Conservation (phyloP, 345 rosid genomes). For the Lenwebbia sp. region DNA sequence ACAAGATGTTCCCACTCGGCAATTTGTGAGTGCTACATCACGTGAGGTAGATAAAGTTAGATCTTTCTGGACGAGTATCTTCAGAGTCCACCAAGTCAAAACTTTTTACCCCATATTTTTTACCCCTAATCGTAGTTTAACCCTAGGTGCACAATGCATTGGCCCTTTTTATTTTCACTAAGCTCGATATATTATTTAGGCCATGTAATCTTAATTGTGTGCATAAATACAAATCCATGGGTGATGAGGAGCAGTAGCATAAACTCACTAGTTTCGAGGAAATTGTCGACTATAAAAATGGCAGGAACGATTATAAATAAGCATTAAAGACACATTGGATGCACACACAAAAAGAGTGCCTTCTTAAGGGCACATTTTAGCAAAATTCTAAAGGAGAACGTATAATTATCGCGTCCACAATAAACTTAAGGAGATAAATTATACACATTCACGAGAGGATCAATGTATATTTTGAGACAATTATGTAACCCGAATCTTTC, state of each 20-base stretch:
- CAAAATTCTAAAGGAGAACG: neutral
- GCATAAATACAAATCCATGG: neutral
- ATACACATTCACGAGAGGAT: neutral
- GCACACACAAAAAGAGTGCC: no score
- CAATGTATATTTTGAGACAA: neutral
- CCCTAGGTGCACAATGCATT: neutral
- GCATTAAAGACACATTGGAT: neutral
- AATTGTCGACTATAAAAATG: neutral
- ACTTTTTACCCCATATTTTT: neutral
- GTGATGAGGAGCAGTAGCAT: neutral
- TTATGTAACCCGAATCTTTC: neutral
- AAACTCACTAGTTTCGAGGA: neutral
- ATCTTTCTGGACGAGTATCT: neutral
- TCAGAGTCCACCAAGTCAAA: neutral
- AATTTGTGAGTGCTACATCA: neutral
- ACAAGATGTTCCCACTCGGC: neutral
- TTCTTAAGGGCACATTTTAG: neutral
- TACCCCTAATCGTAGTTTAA: neutral
- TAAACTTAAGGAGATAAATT: neutral
- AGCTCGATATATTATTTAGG: neutral
- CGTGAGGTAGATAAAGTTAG: neutral
- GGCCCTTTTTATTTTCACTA: neutral
- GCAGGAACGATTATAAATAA: neutral
- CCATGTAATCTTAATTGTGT: neutral
- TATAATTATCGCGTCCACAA: neutral